Conservation (phyloP, 192 early-diverging fungal species). For the Backusella luteola region DNA sequence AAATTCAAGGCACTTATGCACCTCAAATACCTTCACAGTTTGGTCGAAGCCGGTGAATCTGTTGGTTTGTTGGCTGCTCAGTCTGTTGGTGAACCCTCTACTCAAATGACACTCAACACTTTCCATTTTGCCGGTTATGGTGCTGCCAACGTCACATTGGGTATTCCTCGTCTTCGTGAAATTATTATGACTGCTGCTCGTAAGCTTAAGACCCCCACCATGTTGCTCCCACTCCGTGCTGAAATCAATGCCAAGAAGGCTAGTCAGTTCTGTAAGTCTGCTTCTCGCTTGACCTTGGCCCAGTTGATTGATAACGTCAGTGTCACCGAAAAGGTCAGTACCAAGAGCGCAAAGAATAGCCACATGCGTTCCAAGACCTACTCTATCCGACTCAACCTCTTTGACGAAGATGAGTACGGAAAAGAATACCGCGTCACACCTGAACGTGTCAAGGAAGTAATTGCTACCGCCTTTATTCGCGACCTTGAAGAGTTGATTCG, state of each 20-base stretch:
- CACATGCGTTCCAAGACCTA: slow-evolving; percentile 72
- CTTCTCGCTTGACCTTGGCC: slow-evolving; percentile 72
- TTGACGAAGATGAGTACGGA: slow-evolving; percentile 73
- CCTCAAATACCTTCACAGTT: slow-evolving; percentile 87
- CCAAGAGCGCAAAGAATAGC: slow-evolving; percentile 41
- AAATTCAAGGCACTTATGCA: slow-evolving; percentile 94
- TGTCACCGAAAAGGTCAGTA: slow-evolving; percentile 74
- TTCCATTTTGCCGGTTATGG: slow-evolving; percentile 99
- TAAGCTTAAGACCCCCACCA: slow-evolving; percentile 88
- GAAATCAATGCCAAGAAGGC: slow-evolving; percentile 66
- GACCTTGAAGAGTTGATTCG: slow-evolving; percentile 73
- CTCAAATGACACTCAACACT: slow-evolving; percentile 99
- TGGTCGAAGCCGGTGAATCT: slow-evolving; percentile 97
- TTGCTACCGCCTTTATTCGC: slow-evolving; percentile 74
- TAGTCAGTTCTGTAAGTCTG: slow-evolving; percentile 65
- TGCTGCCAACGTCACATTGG: slow-evolving; percentile 98
- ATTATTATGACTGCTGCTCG: slow-evolving; percentile 98
- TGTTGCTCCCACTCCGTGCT: slow-evolving; percentile 79
- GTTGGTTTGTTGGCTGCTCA: slow-evolving; percentile 98
- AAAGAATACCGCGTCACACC: slow-evolving; percentile 73
- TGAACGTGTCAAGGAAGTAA: slow-evolving; percentile 66
- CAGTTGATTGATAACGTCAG: slow-evolving; percentile 86
- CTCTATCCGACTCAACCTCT: slow-evolving; percentile 81
- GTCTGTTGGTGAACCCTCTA: slow-evolving; percentile 97
- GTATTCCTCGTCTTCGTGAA: slow-evolving; percentile 99